These are phyloP conservation scores for Pigoraptor vietnamica DNA, from an alignment of 78 protist genomes.

Conservation along the genomic window DNA sequence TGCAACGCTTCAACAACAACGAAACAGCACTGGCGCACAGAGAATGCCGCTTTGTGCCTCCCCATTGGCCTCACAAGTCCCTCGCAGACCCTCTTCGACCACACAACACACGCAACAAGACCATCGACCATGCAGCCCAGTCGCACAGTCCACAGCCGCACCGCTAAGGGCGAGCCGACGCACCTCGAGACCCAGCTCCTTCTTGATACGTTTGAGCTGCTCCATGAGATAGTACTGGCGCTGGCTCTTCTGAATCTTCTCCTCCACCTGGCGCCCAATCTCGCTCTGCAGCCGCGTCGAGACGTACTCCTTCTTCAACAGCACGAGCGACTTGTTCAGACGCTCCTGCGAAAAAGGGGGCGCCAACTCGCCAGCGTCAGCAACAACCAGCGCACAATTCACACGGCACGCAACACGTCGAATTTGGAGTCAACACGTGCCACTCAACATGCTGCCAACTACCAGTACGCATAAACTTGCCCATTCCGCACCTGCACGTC, in stretches of 20 bases:
- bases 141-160: not conserved
- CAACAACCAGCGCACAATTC: no score
- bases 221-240: not conserved
- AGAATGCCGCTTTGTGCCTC: no score
- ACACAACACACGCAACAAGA: no score
- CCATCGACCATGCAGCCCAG: not conserved
- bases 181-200: not conserved
- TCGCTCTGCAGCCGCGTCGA: not conserved
- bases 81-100: no score
- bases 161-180: not conserved
- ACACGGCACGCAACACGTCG: no score
- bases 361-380: no score
- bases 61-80: no score
- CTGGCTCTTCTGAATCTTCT: not conserved
- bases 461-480: no score
- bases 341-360: not conserved
- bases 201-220: not conserved
- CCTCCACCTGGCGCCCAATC: not conserved
- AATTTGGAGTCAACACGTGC: no score
- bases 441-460: no score
- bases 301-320: not conserved
- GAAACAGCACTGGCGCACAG: no score
- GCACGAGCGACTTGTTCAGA: not conserved
- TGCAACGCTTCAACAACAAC: no score
- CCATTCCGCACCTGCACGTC: not conserved